phyloP scores from a whole-genome alignment of 257 asterid genomes.

The Gynochthodes officinalis region DNA sequence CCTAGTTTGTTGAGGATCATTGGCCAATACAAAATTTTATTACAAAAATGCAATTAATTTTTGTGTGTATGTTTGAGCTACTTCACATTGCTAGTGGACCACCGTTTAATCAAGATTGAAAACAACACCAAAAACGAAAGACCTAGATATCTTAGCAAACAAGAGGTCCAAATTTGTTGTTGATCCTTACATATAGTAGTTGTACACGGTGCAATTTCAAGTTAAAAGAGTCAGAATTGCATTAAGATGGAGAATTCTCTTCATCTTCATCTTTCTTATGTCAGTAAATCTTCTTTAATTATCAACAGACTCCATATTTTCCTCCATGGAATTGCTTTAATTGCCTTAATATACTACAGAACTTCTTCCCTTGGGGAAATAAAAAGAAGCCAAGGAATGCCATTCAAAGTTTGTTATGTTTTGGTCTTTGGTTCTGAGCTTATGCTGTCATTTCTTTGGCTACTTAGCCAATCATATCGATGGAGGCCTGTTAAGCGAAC shows the following conservation, averaged over 20 bases:
- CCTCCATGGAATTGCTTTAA: slow-evolving; percentile 33
- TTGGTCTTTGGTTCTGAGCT: slow-evolving; percentile 34
- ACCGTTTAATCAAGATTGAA: too few species aligned
- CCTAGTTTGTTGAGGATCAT: too few species aligned
- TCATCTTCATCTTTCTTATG: slow-evolving; percentile 36
- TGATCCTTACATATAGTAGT: too few species aligned
- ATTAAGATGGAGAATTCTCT: slow-evolving; percentile 14
- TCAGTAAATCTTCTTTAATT: slow-evolving; percentile 21
- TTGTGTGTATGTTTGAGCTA: too few species aligned
- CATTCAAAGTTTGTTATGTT: slow-evolving; percentile 25
- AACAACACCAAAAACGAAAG: too few species aligned
- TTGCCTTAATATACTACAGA: slow-evolving; percentile 41
- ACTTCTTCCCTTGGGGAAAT: slow-evolving; percentile 17
- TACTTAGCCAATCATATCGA: slow-evolving; percentile 35
- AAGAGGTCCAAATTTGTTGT: too few species aligned
- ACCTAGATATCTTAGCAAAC: too few species aligned
- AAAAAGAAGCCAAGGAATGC: slow-evolving; percentile 14
- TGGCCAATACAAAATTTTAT: too few species aligned
- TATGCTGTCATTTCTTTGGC: slow-evolving; percentile 44
- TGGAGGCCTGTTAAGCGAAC: slow-evolving; percentile 47
- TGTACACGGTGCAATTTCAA: too few species aligned
- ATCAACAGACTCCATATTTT: slow-evolving; percentile 37
- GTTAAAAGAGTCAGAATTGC: too few species aligned
- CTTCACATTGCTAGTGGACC: too few species aligned
- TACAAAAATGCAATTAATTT: too few species aligned